Evolutionary conservation across 1,139 yeast genomes (phyloP).

Genomic region (Protomyces inouyei): DNA sequence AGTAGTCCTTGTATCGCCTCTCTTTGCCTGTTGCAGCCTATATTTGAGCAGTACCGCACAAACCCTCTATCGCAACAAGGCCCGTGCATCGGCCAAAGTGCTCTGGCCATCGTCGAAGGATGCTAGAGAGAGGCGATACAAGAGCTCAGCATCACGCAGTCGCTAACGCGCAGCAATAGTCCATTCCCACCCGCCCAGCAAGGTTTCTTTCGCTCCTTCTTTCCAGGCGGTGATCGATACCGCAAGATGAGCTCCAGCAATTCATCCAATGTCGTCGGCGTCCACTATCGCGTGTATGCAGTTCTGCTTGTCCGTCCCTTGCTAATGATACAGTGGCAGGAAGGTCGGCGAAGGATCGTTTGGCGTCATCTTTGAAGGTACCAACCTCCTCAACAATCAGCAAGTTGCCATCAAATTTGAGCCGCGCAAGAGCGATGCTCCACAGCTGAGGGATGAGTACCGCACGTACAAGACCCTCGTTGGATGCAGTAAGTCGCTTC

Average conservation of each 20-base stretch:
- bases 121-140: too few species aligned
- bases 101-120: too few species aligned
- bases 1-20: too few species aligned
- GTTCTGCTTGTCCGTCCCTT: not conserved
- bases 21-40: too few species aligned
- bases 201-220: conserved; percentile 16
- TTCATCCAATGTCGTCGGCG: conserved; percentile 51
- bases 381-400: conserved; percentile 73
- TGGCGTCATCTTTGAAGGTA: conserved; percentile 94
- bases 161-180: not conserved
- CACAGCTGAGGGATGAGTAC: conserved; percentile 92
- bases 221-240: conserved; percentile 3
- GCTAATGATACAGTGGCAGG: conserved; percentile 50
- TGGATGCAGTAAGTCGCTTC: conserved; percentile 45
- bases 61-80: too few species aligned
- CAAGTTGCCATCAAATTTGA: conserved; percentile 68
- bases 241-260: conserved; percentile 23
- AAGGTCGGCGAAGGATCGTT: conserved; percentile 98
- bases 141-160: too few species aligned
- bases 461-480: conserved; percentile 83
- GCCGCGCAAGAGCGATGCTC: conserved; percentile 94
- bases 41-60: too few species aligned
- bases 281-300: conserved; percentile 68
- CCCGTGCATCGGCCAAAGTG: too few species aligned
- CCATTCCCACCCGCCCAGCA: conserved; percentile 6